These are phyloP conservation scores for Thozetella sp. DNA, from an alignment of 495 filamentous ascomycete species.

Conservation along the genomic window DNA sequence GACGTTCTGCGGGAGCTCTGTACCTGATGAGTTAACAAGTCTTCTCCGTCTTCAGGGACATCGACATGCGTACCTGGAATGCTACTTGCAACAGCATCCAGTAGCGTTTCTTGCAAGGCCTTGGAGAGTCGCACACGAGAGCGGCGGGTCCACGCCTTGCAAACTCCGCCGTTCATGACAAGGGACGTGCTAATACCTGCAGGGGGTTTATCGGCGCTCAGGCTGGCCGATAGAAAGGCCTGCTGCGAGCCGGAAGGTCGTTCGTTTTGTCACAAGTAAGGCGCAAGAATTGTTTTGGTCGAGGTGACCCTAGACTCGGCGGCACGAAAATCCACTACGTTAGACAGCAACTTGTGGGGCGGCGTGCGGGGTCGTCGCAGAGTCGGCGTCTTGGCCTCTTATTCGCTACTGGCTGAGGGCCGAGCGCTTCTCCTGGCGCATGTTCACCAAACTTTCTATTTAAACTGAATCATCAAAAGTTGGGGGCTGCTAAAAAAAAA, in stretches of 20 bases:
- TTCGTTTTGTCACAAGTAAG: conserved; percentile 12
- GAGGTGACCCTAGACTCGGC: conserved; percentile 8
- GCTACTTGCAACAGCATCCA: conserved; percentile 15
- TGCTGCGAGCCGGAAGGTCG: conserved; percentile 10
- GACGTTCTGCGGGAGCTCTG: conserved; percentile 18
- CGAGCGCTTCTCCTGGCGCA: no score
- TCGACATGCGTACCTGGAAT: conserved; percentile 12
- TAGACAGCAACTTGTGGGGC: no score
- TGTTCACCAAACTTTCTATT: no score
- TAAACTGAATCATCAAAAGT: no score
- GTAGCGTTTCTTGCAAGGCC: conserved; percentile 17
- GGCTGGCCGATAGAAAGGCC: conserved; percentile 14
- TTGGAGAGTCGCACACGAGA: conserved; percentile 13
- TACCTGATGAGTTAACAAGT: conserved; percentile 14
- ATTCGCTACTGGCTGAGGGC: no score
- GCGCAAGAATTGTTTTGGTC: conserved; percentile 6
- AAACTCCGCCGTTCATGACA: conserved; percentile 18
- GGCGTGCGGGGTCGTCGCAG: no score
- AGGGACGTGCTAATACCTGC: conserved; percentile 11
- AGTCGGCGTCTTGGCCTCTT: no score
- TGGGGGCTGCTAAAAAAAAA: no score
- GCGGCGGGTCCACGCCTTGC: conserved; percentile 16
- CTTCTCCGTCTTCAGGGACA: conserved; percentile 6
- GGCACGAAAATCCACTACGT: no score
- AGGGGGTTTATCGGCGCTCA: conserved; percentile 10